Percentiles rank a stretch among this genome's conserved stretches.
Evolutionary conservation across 1,284 basidiomycete genomes (phyloP).

Genomic region (Coriolopsis trogii): DNA sequence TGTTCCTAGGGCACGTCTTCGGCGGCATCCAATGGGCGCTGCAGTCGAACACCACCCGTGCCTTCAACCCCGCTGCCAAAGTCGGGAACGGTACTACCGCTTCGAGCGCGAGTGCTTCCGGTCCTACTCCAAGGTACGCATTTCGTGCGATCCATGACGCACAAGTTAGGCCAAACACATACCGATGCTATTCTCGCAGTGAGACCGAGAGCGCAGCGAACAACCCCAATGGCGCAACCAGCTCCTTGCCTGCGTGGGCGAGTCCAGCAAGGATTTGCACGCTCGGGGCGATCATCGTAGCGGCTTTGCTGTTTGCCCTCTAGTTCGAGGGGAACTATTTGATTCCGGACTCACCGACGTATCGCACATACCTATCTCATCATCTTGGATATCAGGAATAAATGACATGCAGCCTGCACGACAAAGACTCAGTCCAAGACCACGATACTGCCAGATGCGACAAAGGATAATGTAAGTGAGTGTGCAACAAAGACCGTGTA

Average conservation of each 20-base stretch:
- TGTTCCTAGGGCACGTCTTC: constrained; percentile 71
- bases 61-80: constrained; percentile 49
- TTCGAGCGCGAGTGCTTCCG: background rate
- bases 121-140: background rate
- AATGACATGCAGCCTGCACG: no score
- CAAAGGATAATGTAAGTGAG: no score
- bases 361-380: no score
- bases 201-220: background rate
- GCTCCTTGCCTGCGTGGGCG: background rate
- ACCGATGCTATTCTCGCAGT: background rate
- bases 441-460: no score
- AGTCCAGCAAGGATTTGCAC: background rate
- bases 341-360: no score
- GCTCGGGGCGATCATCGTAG: background rate
- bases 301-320: background rate
- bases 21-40: constrained; percentile 77
- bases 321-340: no score
- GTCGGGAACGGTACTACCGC: constrained; percentile 14
- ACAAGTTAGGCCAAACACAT: no score
- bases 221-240: background rate
- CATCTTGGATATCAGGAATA: no score
- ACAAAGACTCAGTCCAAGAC: no score
- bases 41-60: constrained; percentile 59
- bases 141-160: background rate
- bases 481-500: background rate